Conservation (phyloP, 768 basidiomycete species). For the Tylopilus felleus region DNA sequence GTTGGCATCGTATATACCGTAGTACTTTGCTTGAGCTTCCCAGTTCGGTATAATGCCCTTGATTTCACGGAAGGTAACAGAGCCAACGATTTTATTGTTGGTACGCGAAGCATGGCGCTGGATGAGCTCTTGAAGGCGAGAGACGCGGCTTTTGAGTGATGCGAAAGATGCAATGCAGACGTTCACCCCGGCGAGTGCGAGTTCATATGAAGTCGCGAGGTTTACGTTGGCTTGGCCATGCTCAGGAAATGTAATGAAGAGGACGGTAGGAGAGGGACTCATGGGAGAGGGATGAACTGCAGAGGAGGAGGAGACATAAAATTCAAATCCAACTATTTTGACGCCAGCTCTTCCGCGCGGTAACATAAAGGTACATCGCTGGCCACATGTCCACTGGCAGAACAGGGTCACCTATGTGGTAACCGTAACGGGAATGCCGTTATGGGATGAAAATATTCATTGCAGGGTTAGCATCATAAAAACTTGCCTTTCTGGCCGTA, state of each 20-base stretch:
- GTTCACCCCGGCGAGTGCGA: constrained; percentile 8
- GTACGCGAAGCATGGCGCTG: not conserved
- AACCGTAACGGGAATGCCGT: no score
- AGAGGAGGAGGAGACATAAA: not conserved
- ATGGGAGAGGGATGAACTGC: not conserved
- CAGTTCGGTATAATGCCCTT: not conserved
- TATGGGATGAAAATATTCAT: no score
- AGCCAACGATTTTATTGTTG: not conserved
- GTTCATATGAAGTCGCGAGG: constrained; percentile 14
- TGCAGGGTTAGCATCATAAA: no score
- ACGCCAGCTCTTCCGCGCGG: no score
- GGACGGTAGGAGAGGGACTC: constrained; percentile 5
- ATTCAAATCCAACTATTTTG: no score
- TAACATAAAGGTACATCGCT: no score
- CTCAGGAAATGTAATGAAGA: constrained; percentile 9
- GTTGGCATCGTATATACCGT: not conserved
- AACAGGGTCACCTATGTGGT: no score
- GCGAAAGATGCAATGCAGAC: constrained; percentile 12
- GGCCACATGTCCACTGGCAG: no score
- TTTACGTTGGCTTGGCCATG: constrained; percentile 6
- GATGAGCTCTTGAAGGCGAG: constrained; percentile 3
- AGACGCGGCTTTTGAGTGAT: constrained; percentile 7
- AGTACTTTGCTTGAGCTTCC: not conserved
- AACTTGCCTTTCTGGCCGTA: no score
- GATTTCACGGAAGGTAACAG: constrained; percentile 5